These are phyloP conservation scores for Paramecium tetraurelia DNA, from an alignment of 73 alveolate species.

Conservation along the genomic window DNA sequence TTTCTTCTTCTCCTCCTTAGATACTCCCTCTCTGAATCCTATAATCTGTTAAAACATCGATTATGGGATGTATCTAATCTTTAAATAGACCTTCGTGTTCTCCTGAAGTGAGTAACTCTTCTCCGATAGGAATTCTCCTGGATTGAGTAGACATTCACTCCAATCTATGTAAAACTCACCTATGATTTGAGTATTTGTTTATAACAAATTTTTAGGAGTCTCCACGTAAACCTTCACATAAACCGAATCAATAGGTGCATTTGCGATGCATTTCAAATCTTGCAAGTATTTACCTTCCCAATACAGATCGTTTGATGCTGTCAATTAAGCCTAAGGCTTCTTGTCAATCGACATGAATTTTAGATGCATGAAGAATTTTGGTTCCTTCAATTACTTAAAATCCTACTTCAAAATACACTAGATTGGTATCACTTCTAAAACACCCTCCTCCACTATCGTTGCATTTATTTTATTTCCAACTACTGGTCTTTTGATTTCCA, in stretches of 20 bases:
- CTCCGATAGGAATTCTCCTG: constrained; percentile 49
- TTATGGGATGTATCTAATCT: constrained; percentile 50
- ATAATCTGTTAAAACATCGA: constrained; percentile 9
- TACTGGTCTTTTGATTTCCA: background rate
- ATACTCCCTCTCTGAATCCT: constrained; percentile 39
- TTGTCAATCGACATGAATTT: background rate
- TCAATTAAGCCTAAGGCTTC: background rate
- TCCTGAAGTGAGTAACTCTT: background rate
- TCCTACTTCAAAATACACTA: constrained; percentile 4
- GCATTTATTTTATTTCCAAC: background rate
- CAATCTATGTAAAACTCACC: constrained; percentile 55
- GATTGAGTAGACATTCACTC: constrained; percentile 42
- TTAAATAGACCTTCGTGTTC: constrained; percentile 10
- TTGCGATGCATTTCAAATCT: background rate
- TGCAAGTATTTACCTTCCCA: background rate
- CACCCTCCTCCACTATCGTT: constrained; percentile 2
- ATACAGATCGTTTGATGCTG: constrained; percentile 17
- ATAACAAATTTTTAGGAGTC: constrained; percentile 12
- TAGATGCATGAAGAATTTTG: background rate
- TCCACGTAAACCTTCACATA: constrained; percentile 26
- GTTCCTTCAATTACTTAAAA: background rate
- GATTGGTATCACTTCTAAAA: background rate
- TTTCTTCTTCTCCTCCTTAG: constrained; percentile 32
- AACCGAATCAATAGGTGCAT: background rate
- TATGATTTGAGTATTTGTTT: background rate